Conservation (phyloP, 331 rosid species). For the Cucumis variabilis region DNA sequence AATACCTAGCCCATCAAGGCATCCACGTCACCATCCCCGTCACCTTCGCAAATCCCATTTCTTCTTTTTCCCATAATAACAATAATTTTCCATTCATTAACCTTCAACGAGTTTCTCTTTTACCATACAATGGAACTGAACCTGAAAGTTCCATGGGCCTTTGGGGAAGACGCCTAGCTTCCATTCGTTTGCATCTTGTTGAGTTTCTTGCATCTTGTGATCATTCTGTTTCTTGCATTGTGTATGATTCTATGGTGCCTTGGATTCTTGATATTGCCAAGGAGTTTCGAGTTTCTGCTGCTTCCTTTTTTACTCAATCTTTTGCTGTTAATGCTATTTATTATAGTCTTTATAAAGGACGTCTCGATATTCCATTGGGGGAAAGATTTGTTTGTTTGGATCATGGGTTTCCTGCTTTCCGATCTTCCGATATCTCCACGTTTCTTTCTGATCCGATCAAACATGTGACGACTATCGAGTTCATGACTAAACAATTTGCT, state of each 20-base stretch:
- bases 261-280: slow-evolving; percentile 74
- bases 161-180: slow-evolving; percentile 43
- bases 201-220: slow-evolving; percentile 47
- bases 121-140: slow-evolving; percentile 47
- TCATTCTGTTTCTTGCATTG: slow-evolving; percentile 62
- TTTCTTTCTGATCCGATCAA: background rate
- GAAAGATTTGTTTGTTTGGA: slow-evolving; percentile 26
- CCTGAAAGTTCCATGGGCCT: slow-evolving; percentile 30
- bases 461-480: background rate
- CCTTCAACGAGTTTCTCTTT: slow-evolving; percentile 60
- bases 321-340: slow-evolving; percentile 2
- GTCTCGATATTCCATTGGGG: background rate
- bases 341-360: background rate
- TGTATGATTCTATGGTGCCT: slow-evolving; percentile 67
- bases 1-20: no score
- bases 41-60: no score
- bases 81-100: slow-evolving; percentile 33
- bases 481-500: background rate
- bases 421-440: background rate
- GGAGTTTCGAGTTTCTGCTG: background rate
- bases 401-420: background rate
- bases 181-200: slow-evolving; percentile 49
- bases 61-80: no score
- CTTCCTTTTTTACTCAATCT: slow-evolving; percentile 1
- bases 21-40: no score